Conservation (phyloP, 164 flowering plant genomes). For the Stephania japonica region DNA sequence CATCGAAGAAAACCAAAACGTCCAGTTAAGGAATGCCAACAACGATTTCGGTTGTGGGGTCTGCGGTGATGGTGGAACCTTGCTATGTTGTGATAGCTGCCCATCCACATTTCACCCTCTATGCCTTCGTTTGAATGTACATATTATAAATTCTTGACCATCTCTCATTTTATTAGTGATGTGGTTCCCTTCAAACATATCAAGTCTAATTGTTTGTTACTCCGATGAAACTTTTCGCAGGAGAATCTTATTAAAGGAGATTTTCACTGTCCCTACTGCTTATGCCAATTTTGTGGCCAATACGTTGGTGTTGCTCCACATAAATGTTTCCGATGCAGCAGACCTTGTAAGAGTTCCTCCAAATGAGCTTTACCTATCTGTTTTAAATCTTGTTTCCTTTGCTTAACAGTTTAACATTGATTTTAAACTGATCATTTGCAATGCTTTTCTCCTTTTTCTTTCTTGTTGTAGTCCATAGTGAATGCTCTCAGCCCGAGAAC, state of each 20-base stretch:
- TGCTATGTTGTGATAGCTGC: constrained; percentile 30
- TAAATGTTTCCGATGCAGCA: constrained; percentile 20
- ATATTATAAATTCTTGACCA: not conserved
- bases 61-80: constrained; percentile 27
- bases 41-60: constrained; percentile 25
- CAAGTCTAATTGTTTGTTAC: not conserved
- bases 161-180: not conserved
- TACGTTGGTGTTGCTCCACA: constrained; percentile 1
- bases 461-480: not conserved
- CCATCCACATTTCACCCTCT: constrained; percentile 29
- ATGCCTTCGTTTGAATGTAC: constrained; percentile 9
- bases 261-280: constrained; percentile 26
- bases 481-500: not conserved
- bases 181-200: not conserved
- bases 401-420: too few species aligned
- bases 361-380: not conserved
- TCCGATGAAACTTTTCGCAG: constrained; percentile 11
- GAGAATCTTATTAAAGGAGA: constrained; percentile 24
- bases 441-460: too few species aligned
- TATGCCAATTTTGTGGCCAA: constrained; percentile 21
- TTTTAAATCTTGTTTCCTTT: too few species aligned
- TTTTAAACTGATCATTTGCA: too few species aligned
- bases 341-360: constrained; percentile 18
- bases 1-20: not conserved
- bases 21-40: not conserved